phyloP scores from a whole-genome alignment of 1,139 yeast genomes.

The Pichia sp. region DNA sequence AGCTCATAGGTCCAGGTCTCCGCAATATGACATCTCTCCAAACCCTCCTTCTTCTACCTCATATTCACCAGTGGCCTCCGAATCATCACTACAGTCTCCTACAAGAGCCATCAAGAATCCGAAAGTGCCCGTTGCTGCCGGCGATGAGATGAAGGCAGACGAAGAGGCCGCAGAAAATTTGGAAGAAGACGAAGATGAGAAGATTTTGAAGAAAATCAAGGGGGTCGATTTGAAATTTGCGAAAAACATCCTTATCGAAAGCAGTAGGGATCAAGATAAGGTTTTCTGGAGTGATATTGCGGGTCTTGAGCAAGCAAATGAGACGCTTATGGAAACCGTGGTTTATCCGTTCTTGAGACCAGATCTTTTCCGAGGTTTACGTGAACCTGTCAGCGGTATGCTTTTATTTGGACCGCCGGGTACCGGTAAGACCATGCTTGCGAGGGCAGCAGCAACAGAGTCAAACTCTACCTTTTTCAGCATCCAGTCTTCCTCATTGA shows the following conservation, averaged over 20 bases:
- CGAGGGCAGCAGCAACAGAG: conserved; percentile 96
- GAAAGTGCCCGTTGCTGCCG: neutral
- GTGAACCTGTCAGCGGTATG: conserved; percentile 98
- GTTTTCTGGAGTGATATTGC: conserved; percentile 98
- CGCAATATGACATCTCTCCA: neutral
- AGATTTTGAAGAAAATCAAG: conserved; percentile 38
- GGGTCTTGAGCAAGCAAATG: conserved; percentile 86
- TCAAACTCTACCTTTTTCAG: conserved; percentile 91
- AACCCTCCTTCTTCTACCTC: neutral
- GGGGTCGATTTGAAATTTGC: conserved; percentile 47
- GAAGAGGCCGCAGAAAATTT: conserved; percentile 1
- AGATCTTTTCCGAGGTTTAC: conserved; percentile 80
- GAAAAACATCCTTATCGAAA: conserved; percentile 78
- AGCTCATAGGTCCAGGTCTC: conserved; percentile 2
- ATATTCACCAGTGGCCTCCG: neutral
- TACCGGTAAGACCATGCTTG: conserved; percentile 96
- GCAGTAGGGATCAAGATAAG: conserved; percentile 90
- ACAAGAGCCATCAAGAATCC: neutral
- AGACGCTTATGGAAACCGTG: conserved; percentile 89
- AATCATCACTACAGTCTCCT: conserved; percentile 3
- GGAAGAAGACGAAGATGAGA: conserved; percentile 48
- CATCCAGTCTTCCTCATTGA: conserved; percentile 85
- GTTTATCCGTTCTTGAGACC: conserved; percentile 95
- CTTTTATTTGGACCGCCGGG: conserved; percentile 97
- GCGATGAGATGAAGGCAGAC: neutral